Evolutionary conservation across 108 stramenopile genomes (phyloP).

Genomic region (Cylindrotheca fusiformis): DNA sequence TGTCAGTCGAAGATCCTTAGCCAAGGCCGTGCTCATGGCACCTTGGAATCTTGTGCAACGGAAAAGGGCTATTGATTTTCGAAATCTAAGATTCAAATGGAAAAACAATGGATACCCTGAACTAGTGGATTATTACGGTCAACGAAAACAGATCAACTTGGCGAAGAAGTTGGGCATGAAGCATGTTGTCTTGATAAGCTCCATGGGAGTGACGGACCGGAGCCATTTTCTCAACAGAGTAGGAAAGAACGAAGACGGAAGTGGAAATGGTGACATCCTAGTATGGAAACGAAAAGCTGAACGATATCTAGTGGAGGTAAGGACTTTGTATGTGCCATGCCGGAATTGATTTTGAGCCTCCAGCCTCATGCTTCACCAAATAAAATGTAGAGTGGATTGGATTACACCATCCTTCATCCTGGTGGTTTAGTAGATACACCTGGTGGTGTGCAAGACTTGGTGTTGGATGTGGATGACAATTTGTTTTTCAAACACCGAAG

Average conservation of each 20-base stretch:
- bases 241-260: conserved; percentile 46
- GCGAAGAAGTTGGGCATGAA: conserved; percentile 80
- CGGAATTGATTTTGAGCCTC: background rate
- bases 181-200: conserved; percentile 64
- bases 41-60: conserved; percentile 50
- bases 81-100: conserved; percentile 56
- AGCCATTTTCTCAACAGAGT: conserved; percentile 86
- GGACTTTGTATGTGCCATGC: background rate
- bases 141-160: conserved; percentile 77
- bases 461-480: conserved; percentile 81
- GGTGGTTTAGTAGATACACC: conserved; percentile 77
- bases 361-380: conserved; percentile 1
- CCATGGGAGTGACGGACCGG: conserved; percentile 91
- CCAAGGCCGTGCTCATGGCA: conserved; percentile 42
- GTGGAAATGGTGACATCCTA: conserved; percentile 83
- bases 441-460: conserved; percentile 47
- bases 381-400: conserved; percentile 50
- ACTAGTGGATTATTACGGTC: conserved; percentile 72
- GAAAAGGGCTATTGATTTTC: conserved; percentile 56
- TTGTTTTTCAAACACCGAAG: conserved; percentile 37
- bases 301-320: conserved; percentile 58
- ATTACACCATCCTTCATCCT: conserved; percentile 89
- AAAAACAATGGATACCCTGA: conserved; percentile 66
- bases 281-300: conserved; percentile 92
- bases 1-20: conserved; percentile 45